Conservation (phyloP, 768 basidiomycete genomes). For the Serendipita vermifera region DNA sequence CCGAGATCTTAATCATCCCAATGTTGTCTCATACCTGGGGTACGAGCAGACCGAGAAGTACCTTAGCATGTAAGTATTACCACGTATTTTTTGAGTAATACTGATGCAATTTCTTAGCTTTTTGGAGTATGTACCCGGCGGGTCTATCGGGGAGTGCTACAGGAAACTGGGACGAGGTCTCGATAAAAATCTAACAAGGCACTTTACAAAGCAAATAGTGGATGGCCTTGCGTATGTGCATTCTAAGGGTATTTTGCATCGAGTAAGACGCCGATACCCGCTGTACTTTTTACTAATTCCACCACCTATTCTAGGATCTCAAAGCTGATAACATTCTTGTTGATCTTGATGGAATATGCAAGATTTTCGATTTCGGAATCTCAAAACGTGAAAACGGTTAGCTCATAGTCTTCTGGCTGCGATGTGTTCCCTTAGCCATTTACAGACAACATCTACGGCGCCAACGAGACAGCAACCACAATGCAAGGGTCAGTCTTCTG, state of each 20-base stretch:
- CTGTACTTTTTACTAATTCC: background rate
- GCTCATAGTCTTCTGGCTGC: background rate
- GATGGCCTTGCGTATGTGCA: constrained; percentile 89
- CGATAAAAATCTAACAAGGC: constrained; percentile 81
- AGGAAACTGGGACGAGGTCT: constrained; percentile 86
- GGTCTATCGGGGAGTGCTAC: constrained; percentile 81
- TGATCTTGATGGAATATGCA: constrained; percentile 81
- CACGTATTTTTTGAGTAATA: background rate
- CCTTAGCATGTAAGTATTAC: constrained; percentile 70
- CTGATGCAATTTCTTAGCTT: constrained; percentile 43
- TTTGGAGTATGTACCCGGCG: constrained; percentile 97
- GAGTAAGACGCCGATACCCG: constrained; percentile 36
- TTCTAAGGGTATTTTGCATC: constrained; percentile 78
- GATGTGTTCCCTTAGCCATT: background rate
- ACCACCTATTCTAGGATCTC: constrained; percentile 48
- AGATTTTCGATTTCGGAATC: constrained; percentile 97
- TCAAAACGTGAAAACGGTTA: constrained; percentile 64
- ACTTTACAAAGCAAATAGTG: constrained; percentile 85
- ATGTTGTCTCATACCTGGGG: constrained; percentile 95
- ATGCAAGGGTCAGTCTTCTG: constrained; percentile 99
- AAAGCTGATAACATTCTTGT: constrained; percentile 98
- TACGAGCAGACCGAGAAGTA: constrained; percentile 80
- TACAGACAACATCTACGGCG: constrained; percentile 64
- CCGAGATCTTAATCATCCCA: constrained; percentile 90
- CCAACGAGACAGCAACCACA: constrained; percentile 63